Evolutionary conservation across 352 stramenopile genomes (phyloP), one percentile per base, ranked within the genome.

Genomic region (Albugo laibachii): DNA sequence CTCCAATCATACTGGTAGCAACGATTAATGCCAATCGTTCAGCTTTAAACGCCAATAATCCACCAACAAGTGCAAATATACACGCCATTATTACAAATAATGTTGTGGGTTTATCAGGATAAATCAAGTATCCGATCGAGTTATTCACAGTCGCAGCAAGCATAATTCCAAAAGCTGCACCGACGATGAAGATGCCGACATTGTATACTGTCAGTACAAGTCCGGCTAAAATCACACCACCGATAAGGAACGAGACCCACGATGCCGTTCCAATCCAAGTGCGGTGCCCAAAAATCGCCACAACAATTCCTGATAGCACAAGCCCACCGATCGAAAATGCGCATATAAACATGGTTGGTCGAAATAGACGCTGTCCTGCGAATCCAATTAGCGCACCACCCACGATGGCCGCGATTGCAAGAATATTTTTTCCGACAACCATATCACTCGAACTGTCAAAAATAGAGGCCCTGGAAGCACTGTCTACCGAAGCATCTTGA

Each of bases 301-400:
- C 70, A 2, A 62, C 55, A 20, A 63, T 34, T 14, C 65, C 57
- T 2, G 66, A 65, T 18, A 76, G 27, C 0, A 49, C 40, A 10
- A 81, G 63, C 13, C 68, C 63, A 27, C 66, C 71, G 19, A 62
- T 53, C n/a, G 66, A 52, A 49, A 81, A 81, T 14, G 66, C 69
- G 14, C 62, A 54, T 14, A 65, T 48, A 39, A 83, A 81, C 27
- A 83, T 61, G 15, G 70, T 56, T 18, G 41, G 48, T 5, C 70
- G 65, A 51, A 85, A 76, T 43, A 82, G 50, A 13, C 66, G 65
- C 56, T 85, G 85, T 44, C 75, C 75, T 31, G 64, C 56, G 2
- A 69, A 35, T 37, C 66, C 58, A 47, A 80, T 52, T 39, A 82
- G 20, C 1, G 49, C 41, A 20, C 71, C 71, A 11, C 65, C 51